Percentiles rank a stretch among this genome's conserved stretches.
Evolutionary conservation across 1,139 yeast genomes (phyloP).

Genomic region (Pichia sp.): DNA sequence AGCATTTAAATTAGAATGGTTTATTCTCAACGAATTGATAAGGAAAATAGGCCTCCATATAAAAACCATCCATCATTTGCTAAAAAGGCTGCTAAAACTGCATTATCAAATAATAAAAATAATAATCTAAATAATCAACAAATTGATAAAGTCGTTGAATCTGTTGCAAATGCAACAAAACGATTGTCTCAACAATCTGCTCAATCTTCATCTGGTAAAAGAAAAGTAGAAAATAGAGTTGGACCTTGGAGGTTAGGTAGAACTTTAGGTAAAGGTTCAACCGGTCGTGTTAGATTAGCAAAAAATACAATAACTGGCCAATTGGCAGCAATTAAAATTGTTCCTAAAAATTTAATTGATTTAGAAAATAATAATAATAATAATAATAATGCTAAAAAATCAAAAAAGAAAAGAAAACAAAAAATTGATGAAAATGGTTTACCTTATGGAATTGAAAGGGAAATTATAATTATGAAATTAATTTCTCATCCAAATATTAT

Average conservation of each 20-base stretch:
- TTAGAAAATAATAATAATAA: constrained; percentile 10
- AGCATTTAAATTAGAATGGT: no score
- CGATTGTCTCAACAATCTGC: constrained; percentile 53
- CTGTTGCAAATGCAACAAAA: constrained; percentile 55
- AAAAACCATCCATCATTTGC: constrained; percentile 17
- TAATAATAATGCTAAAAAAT: constrained; percentile 26
- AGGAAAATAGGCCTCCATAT: constrained; percentile 9
- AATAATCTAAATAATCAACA: constrained; percentile 19
- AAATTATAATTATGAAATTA: constrained; percentile 74
- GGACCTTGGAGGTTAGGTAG: constrained; percentile 82
- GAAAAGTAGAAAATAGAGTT: constrained; percentile 51
- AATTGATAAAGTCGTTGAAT: constrained; percentile 30
- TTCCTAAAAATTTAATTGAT: constrained; percentile 45
- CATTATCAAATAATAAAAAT: constrained; percentile 11
- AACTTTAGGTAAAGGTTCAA: constrained; percentile 76
- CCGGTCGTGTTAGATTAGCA: constrained; percentile 72
- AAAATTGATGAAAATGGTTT: constrained; percentile 34
- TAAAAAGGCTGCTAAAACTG: constrained; percentile 23
- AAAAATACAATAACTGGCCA: constrained; percentile 64
- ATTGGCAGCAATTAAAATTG: constrained; percentile 76
- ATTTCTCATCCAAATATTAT: constrained; percentile 71
- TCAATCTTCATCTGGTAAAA: constrained; percentile 36
- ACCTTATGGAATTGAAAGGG: constrained; percentile 79
- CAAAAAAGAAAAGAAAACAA: constrained; percentile 11
- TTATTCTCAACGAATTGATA: neutral